Conservation (phyloP, 2,329 filamentous ascomycete genomes). For the Canariomyces notabilis region DNA sequence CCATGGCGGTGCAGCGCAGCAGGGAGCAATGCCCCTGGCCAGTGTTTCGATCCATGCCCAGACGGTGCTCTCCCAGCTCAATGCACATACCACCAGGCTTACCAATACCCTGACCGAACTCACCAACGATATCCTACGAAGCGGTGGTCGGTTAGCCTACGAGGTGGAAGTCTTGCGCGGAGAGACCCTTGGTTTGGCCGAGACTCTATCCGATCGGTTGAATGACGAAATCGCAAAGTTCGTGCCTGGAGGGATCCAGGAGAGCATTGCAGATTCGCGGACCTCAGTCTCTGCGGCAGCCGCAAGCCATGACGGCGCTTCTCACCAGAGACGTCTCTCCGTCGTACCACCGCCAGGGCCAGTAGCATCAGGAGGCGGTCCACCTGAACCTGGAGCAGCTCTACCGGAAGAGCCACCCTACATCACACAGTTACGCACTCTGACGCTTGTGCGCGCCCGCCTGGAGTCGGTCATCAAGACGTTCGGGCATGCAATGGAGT, state of each 20-base stretch:
- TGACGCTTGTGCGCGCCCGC: slow-evolving; percentile 76
- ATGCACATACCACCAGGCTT: slow-evolving; percentile 78
- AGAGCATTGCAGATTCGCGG: slow-evolving; percentile 25
- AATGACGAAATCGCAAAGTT: slow-evolving; percentile 69
- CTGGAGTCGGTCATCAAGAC: slow-evolving; percentile 84
- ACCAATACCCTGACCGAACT: slow-evolving; percentile 78
- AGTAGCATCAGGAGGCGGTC: neutral
- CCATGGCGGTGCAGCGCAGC: slow-evolving; percentile 21
- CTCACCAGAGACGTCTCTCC: slow-evolving; percentile 25
- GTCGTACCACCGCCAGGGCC: slow-evolving; percentile 14
- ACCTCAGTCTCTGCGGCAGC: slow-evolving; percentile 1
- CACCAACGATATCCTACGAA: slow-evolving; percentile 90
- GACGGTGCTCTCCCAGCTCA: slow-evolving; percentile 78
- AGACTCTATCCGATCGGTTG: slow-evolving; percentile 68
- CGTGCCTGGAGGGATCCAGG: slow-evolving; percentile 49
- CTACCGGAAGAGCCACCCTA: slow-evolving; percentile 53
- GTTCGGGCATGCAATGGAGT: slow-evolving; percentile 94
- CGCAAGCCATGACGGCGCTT: neutral
- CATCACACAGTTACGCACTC: slow-evolving; percentile 73
- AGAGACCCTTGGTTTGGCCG: slow-evolving; percentile 74
- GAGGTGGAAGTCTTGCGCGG: slow-evolving; percentile 91
- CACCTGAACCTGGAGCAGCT: slow-evolving; percentile 10
- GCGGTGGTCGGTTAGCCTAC: slow-evolving; percentile 82
- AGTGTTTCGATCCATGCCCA: slow-evolving; percentile 79
- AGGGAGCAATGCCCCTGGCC: slow-evolving; percentile 54